Evolutionary conservation across 345 rosid genomes (phyloP), one percentile per base, ranked within the genome.

Genomic region (Schrenkiella parvula): DNA sequence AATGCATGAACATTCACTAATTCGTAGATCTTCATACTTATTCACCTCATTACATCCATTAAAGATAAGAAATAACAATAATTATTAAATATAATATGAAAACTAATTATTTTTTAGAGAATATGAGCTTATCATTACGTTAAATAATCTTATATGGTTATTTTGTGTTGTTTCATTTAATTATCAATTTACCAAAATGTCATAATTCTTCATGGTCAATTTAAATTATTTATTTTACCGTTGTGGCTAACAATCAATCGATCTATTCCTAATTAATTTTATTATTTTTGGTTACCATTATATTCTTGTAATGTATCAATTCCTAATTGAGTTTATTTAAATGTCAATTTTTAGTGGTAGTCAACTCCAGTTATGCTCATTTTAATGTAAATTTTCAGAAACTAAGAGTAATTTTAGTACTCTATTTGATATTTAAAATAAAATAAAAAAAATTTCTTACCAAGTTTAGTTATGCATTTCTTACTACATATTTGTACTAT

Each of bases 1-100:
- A 46, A 66, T 56, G 66, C 60, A 73, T 28, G 43, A 56, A 47
- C 65, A 51, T 54, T 63, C 48, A 43, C 38, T 26, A 31, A 53
- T 43, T 52, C 28, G 22, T 61, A 23, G 69, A 71, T 52, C n/a
- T 64, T 10, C 47, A 53, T 44, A 51, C 8, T n/a, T 37, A 13
- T 23, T 50, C 25, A 71, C 19, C 43, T 63, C n/a, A n/a, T n/a
- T n/a, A 42, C 23, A 46, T 32, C 29, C 15, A 26, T 64, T 35
- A 10, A 18, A 23, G 5, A 44, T 9, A 56, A 18, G 39, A 60
- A 58, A 22, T 28, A 46, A 15, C 23, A 31, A 48, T 2, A 22
- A 4, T 17, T 55, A 54, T 17, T 39, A 4, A 29, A 35, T 4
- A 57, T 4, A n/a, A 11, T 7, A 34, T 46, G 19, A 10, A 56